Evolutionary conservation across 2,329 filamentous ascomycete genomes (phyloP).

Genomic region (Parastagonospora avenae): DNA sequence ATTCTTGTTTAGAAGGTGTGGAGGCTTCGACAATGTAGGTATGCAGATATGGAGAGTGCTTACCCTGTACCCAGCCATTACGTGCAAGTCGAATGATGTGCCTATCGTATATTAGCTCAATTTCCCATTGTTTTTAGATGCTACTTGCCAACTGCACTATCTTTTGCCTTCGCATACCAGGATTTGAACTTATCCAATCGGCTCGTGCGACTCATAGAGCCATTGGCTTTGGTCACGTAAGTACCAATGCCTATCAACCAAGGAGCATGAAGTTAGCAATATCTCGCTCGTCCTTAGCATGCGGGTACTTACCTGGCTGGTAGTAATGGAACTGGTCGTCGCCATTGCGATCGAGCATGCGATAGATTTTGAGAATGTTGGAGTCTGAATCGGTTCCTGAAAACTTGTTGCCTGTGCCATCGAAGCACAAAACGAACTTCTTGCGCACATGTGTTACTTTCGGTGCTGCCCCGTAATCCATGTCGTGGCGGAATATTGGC

Average conservation of each 20-base stretch:
- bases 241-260: constrained; percentile 66
- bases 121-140: not conserved
- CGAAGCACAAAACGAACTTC: constrained; percentile 64
- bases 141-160: constrained; percentile 66
- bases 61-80: constrained; percentile 82
- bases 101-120: constrained; percentile 49
- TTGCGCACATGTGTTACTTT: constrained; percentile 43
- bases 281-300: not conserved
- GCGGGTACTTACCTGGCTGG: constrained; percentile 1
- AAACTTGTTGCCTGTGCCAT: constrained; percentile 52
- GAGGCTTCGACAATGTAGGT: not conserved
- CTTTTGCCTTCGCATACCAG: constrained; percentile 75
- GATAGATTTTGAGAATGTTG: constrained; percentile 69
- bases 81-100: constrained; percentile 80
- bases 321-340: constrained; percentile 59
- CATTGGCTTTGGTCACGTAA: constrained; percentile 60
- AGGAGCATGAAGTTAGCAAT: not conserved
- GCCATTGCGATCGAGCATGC: constrained; percentile 69
- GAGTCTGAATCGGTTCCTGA: constrained; percentile 48
- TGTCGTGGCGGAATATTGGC: constrained; percentile 7
- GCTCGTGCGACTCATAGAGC: constrained; percentile 63
- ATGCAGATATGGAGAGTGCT: constrained; percentile 42
- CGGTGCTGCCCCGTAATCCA: constrained; percentile 16
- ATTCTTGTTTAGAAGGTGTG: not conserved
- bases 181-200: constrained; percentile 63